Evolutionary conservation across 75 land plant species (phyloP).

Genomic region (Pinus taeda): DNA sequence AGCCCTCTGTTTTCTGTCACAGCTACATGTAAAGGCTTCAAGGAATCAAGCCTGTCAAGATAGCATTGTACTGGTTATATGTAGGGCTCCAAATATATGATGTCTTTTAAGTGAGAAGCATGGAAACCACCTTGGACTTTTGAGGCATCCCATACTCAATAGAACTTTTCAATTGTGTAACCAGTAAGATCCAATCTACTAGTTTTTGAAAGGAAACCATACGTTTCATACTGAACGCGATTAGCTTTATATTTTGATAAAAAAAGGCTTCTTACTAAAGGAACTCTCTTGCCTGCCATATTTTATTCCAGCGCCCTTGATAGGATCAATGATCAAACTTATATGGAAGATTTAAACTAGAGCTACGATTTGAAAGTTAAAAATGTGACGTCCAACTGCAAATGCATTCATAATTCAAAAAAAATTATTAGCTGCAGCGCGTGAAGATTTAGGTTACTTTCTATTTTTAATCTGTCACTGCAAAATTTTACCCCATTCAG

Average conservation of each 20-base stretch:
- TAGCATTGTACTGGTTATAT: slow-evolving; percentile 3
- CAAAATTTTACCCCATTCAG: not conserved
- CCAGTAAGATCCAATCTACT: not conserved
- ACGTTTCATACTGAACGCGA: not conserved
- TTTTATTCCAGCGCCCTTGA: not conserved
- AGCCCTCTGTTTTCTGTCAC: not conserved
- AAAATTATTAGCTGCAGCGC: not conserved
- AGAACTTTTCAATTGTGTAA: slow-evolving; percentile 5
- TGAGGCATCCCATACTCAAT: not conserved
- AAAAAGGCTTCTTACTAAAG: not conserved
- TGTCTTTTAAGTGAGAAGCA: not conserved
- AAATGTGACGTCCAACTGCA: not conserved
- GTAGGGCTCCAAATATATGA: not conserved
- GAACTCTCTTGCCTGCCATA: not conserved
- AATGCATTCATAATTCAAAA: not conserved
- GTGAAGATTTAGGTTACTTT: not conserved
- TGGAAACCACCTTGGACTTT: not conserved
- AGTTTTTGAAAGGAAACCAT: not conserved
- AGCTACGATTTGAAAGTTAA: not conserved
- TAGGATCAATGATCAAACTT: not conserved
- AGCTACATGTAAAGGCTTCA: not conserved
- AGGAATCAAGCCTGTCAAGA: slow-evolving; percentile 1
- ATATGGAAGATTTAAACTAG: not conserved
- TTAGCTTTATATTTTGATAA: not conserved
- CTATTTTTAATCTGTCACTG: not conserved